Percentiles rank a stretch among this genome's conserved stretches.
Conservation (phyloP, 768 basidiomycete species). For the Lyophyllum semitale region DNA sequence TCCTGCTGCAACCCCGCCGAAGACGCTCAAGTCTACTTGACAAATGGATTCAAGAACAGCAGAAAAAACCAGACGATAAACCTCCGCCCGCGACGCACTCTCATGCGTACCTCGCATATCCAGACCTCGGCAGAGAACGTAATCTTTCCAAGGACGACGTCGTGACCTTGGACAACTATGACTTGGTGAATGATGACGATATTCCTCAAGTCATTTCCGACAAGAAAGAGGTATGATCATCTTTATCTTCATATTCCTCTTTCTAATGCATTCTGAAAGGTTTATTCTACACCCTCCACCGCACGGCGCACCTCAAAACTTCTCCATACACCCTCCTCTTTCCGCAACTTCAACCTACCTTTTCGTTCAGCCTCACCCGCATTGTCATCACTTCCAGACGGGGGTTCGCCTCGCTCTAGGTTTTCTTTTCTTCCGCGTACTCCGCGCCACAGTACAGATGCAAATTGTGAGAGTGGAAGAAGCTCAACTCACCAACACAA, state of each 20-base stretch:
- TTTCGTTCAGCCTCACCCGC: conserved; percentile 47
- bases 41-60: conserved; percentile 58
- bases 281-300: conserved; percentile 33
- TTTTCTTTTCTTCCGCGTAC: conserved; percentile 46
- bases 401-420: conserved; percentile 38
- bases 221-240: conserved; percentile 14
- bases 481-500: conserved; percentile 38
- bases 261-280: conserved; percentile 21
- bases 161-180: conserved; percentile 45
- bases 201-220: conserved; percentile 35
- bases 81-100: conserved; percentile 26
- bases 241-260: conserved; percentile 1
- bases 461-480: conserved; percentile 21
- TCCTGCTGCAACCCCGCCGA: conserved; percentile 34
- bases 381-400: conserved; percentile 28
- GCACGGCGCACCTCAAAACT: conserved; percentile 36
- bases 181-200: conserved; percentile 53
- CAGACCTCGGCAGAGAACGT: conserved; percentile 28
- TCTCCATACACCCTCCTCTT: conserved; percentile 36
- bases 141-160: conserved; percentile 27
- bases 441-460: conserved; percentile 34
- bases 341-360: conserved; percentile 45
- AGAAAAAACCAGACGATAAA: conserved; percentile 21
- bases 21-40: conserved; percentile 52
- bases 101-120: conserved; percentile 44